Percentiles rank a stretch among this genome's conserved stretches.
Evolutionary conservation across 202 grass and related monocot genomes (phyloP).

Genomic region (Digitaria exilis): DNA sequence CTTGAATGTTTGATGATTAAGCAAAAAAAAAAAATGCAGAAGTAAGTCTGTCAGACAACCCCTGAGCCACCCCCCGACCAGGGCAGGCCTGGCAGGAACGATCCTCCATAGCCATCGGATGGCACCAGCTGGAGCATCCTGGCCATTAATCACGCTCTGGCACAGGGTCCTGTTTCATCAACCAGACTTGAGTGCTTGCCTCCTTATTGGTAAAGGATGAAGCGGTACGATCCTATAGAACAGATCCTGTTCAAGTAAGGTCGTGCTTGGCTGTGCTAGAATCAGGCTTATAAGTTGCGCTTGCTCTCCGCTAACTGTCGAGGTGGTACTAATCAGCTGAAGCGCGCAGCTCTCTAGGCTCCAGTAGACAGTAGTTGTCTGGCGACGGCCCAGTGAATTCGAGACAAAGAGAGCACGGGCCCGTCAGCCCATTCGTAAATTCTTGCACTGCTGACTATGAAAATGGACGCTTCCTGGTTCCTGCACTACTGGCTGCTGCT

Average conservation of each 20-base stretch:
- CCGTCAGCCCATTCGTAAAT: not conserved
- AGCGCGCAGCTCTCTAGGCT: too few relatives aligned
- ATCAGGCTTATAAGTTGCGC: not conserved
- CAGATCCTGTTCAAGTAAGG: conserved; percentile 43
- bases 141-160: conserved; percentile 31
- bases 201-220: conserved; percentile 18
- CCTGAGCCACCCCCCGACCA: not conserved
- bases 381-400: not conserved
- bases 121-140: rapidly evolving
- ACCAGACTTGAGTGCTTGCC: conserved; percentile 20
- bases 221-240: conserved; percentile 16
- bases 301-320: rapidly evolving
- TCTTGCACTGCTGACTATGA: too few relatives aligned
- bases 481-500: not conserved
- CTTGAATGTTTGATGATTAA: not conserved
- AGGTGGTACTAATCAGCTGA: conserved; percentile 11
- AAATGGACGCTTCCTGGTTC: not conserved
- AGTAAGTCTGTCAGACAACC: conserved; percentile 16
- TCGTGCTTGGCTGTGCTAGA: rapidly evolving
- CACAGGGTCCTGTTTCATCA: not conserved
- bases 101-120: conserved; percentile 13
- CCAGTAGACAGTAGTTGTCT: not conserved
- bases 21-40: too few relatives aligned
- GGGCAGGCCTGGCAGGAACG: not conserved
- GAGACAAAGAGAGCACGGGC: not conserved